Percentiles rank a stretch among this genome's conserved stretches.
phyloP scores from a whole-genome alignment of 2,329 filamentous ascomycete species.

The Botrytis pseudocinerea region DNA sequence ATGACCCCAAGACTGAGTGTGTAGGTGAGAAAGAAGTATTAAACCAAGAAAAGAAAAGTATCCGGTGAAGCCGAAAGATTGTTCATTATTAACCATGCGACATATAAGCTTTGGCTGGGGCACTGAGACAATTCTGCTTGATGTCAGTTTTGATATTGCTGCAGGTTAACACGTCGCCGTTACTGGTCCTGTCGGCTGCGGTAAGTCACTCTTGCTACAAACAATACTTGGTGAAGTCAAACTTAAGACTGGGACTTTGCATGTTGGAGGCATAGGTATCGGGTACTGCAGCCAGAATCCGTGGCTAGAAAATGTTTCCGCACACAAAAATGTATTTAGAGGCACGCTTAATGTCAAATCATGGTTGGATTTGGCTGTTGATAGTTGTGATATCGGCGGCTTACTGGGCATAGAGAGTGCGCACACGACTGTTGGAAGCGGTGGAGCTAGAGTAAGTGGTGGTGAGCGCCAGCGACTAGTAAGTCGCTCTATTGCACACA shows the following conservation, averaged over 20 bases:
- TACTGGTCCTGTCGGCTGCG: constrained; percentile 31
- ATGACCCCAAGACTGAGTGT: neutral
- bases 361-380: neutral
- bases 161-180: neutral
- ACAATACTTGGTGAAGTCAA: constrained; percentile 41
- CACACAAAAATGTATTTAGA: constrained; percentile 28
- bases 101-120: neutral
- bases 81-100: neutral
- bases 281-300: constrained; percentile 47
- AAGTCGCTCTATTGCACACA: constrained; percentile 30
- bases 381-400: neutral
- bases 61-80: too few relatives aligned
- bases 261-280: constrained; percentile 33
- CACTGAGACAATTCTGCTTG: neutral
- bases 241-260: constrained; percentile 32
- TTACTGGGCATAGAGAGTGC: constrained; percentile 32
- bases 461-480: constrained; percentile 30
- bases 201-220: constrained; percentile 43
- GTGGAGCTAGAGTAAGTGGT: constrained; percentile 40
- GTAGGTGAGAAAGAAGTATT: neutral
- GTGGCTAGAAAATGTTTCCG: constrained; percentile 47
- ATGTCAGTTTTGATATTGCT: neutral
- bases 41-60: neutral
- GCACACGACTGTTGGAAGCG: constrained; percentile 34
- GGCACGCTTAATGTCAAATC: neutral